Evolutionary conservation across 352 stramenopile species (phyloP), one percentile per base, ranked within the genome.

Genomic region (Globisporangium paddicum): DNA sequence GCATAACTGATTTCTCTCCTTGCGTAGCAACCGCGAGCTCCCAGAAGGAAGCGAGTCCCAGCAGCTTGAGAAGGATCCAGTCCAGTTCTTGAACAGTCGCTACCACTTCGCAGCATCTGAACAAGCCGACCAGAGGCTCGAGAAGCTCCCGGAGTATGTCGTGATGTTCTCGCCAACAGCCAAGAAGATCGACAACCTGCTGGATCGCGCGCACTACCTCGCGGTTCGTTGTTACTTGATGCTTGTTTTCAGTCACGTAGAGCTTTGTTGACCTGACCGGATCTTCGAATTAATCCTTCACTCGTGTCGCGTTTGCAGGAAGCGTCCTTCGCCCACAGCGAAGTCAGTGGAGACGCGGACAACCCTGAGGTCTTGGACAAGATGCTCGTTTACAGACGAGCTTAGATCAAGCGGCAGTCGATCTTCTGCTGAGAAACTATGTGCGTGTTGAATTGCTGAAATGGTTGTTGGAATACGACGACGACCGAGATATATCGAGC

Each of bases 311-410:
- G 18, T 23, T 4, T 56, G 18, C 38, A 90, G 75, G 64, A 70
- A 40, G 76, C 67, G 34, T 78, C 75, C 21, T 91, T 94, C 38
- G 62, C 67, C 51, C 80, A 94, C 62, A 89, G 75, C 52, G 75
- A 91, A 9, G 63, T 89, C 32, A 89, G 75, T 42, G 77, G 82
- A 6, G 84, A 94, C 62, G 77, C 73, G 5, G 79, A 94, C 55
- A 73, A 72, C 18, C 67, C 72, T 5, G 80, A 89, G 30, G 64
- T 76, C 38, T 70, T 82, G 19, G 71, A 66, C 23, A 77, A 67
- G 32, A 89, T 93, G 79, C 46, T 91, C 64, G 77, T 93, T 41
- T 91, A 72, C 66, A 75, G 72, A 58, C 77, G 69, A 19, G 42
- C 58, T 38, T 73, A 71, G 52, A 19, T 26, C 4, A 21, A 48